Percentiles rank a stretch among this genome's conserved stretches.
Evolutionary conservation across 1,139 yeast genomes (phyloP).

Genomic region (Dujonia santamariae): DNA sequence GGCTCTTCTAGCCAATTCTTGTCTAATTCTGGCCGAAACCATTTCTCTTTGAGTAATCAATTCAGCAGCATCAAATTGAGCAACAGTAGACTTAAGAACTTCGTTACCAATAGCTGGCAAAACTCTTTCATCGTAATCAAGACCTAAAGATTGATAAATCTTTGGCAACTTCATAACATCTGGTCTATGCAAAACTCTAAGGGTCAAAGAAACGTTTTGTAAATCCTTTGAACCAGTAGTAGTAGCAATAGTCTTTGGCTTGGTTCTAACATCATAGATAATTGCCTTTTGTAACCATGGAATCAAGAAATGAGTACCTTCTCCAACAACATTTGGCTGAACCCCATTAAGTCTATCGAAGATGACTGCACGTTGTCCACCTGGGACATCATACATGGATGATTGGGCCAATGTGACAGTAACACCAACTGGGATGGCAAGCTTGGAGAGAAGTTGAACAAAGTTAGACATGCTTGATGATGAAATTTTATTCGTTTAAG

Average conservation of each 20-base stretch:
- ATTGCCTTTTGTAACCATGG: conserved; percentile 97
- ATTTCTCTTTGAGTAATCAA: conserved; percentile 95
- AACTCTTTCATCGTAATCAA: conserved; percentile 95
- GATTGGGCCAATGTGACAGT: conserved; percentile 66
- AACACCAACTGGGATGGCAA: conserved; percentile 71
- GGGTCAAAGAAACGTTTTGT: conserved; percentile 91
- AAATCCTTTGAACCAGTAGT: conserved; percentile 97
- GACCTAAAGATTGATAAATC: conserved; percentile 87
- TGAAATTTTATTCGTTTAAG: too few relatives aligned
- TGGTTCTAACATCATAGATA: conserved; percentile 85
- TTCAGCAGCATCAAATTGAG: conserved; percentile 98
- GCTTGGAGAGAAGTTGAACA: conserved; percentile 37
- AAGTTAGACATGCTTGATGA: too few relatives aligned
- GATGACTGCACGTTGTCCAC: conserved; percentile 93
- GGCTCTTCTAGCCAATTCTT: conserved; percentile 82
- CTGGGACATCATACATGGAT: conserved; percentile 88
- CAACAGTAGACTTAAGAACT: conserved; percentile 90
- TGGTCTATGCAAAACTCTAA: conserved; percentile 93
- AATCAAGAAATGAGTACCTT: conserved; percentile 91
- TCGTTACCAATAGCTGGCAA: conserved; percentile 97
- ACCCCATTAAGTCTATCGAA: conserved; percentile 93
- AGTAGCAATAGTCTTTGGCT: conserved; percentile 88
- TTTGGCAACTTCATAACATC: conserved; percentile 77
- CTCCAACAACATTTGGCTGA: conserved; percentile 81
- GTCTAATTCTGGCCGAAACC: conserved; percentile 85